These are phyloP conservation scores for Auriscalpium vulgare DNA, from an alignment of 768 basidiomycete species.

Conservation along the genomic window DNA sequence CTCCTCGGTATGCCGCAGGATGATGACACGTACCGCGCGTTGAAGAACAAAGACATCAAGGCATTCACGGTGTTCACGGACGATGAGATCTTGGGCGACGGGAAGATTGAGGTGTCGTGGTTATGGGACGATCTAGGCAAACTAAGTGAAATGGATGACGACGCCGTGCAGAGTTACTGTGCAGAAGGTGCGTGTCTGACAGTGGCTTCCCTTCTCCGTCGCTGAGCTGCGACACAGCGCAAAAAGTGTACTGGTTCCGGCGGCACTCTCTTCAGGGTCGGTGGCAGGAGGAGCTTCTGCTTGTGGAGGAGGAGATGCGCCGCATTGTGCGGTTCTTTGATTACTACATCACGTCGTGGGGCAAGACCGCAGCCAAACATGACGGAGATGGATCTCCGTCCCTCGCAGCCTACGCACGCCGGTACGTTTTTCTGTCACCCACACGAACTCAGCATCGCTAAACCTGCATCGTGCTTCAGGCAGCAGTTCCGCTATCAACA, in stretches of 20 bases:
- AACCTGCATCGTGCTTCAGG: too few relatives aligned
- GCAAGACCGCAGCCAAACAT: background rate
- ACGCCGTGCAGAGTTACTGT: background rate
- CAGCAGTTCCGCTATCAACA: too few relatives aligned
- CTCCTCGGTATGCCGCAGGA: background rate
- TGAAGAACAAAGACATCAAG: background rate
- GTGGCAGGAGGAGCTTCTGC: constrained; percentile 4
- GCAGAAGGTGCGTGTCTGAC: background rate
- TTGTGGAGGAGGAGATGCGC: constrained; percentile 9
- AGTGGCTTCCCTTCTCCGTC: too few relatives aligned
- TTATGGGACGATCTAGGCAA: background rate
- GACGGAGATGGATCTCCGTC: background rate
- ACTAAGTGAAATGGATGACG: background rate
- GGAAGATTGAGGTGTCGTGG: background rate
- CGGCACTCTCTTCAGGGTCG: background rate
- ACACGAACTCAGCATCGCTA: too few relatives aligned
- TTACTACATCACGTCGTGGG: background rate
- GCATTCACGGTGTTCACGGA: background rate
- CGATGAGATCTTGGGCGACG: background rate
- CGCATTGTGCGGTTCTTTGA: constrained; percentile 6
- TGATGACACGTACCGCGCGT: background rate
- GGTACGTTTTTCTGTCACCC: background rate
- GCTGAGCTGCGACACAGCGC: background rate
- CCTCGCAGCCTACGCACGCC: background rate
- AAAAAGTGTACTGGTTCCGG: constrained; percentile 9